These are phyloP conservation scores for Betula pendula DNA, from an alignment of 306 rosid genomes.

Conservation along the genomic window DNA sequence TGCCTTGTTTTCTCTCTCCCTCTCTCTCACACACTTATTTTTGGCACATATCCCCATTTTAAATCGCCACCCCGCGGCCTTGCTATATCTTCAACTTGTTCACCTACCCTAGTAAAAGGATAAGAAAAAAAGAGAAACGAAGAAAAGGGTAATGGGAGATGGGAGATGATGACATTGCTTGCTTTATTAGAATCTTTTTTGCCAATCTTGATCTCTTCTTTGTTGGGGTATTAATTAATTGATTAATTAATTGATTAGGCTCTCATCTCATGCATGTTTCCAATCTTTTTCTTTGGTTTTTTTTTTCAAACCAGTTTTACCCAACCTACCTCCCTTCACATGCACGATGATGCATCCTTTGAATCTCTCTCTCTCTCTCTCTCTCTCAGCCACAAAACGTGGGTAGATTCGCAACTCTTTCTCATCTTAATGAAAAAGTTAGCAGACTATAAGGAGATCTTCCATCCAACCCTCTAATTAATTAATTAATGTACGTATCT, in stretches of 20 bases:
- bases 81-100: too few relatives aligned
- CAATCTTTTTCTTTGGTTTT: neutral
- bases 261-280: slow-evolving; percentile 6
- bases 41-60: slow-evolving; percentile 47
- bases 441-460: neutral
- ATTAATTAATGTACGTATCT: neutral
- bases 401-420: too few relatives aligned
- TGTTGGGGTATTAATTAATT: too few relatives aligned
- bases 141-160: neutral
- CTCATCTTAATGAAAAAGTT: neutral
- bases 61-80: neutral
- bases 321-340: neutral
- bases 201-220: neutral
- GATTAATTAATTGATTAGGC: slow-evolving; percentile 1
- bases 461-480: neutral
- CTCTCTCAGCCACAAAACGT: neutral
- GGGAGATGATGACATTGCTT: neutral
- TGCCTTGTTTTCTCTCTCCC: slow-evolving; percentile 29
- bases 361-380: neutral
- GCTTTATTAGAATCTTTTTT: slow-evolving; percentile 1
- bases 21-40: neutral
- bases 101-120: slow-evolving; percentile 31
- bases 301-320: neutral
- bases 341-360: neutral
- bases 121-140: neutral